Conservation (phyloP, 2,329 filamentous ascomycete species). For the Rutstroemia sp. region DNA sequence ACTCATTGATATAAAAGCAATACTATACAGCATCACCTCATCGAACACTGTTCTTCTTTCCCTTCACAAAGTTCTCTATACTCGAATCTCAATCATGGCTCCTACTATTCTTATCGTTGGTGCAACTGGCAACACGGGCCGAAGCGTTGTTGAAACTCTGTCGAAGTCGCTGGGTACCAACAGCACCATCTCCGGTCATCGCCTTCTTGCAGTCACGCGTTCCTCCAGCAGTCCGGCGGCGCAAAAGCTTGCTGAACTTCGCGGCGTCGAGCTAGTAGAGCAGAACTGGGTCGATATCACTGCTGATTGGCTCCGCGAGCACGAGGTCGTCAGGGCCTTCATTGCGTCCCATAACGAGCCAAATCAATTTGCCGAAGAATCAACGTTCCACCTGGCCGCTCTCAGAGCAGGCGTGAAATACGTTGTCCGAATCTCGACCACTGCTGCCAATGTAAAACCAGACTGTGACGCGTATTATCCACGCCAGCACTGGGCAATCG, state of each 20-base stretch:
- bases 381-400: conserved; percentile 30
- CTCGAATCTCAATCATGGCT: conserved; percentile 22
- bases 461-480: conserved; percentile 31
- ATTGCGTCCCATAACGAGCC: conserved; percentile 34
- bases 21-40: no score
- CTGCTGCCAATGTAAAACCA: conserved; percentile 31
- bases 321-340: conserved; percentile 32
- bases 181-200: conserved; percentile 17
- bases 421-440: conserved; percentile 37
- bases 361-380: conserved; percentile 35
- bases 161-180: conserved; percentile 22
- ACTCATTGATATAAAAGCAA: no score
- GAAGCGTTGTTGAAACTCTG: conserved; percentile 19
- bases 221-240: conserved; percentile 20
- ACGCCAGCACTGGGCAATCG: conserved; percentile 36
- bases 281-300: conserved; percentile 27
- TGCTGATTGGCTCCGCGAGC: conserved; percentile 34
- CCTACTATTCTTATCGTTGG: conserved; percentile 32
- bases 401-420: conserved; percentile 34
- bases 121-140: conserved; percentile 35
- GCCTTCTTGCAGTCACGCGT: conserved; percentile 30
- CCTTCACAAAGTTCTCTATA: no score
- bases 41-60: no score
- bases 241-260: conserved; percentile 28
- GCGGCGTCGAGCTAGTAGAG: conserved; percentile 32